Evolutionary conservation across 2,329 filamentous ascomycete species (phyloP).

Genomic region (Pseudogymnoascus sp.): DNA sequence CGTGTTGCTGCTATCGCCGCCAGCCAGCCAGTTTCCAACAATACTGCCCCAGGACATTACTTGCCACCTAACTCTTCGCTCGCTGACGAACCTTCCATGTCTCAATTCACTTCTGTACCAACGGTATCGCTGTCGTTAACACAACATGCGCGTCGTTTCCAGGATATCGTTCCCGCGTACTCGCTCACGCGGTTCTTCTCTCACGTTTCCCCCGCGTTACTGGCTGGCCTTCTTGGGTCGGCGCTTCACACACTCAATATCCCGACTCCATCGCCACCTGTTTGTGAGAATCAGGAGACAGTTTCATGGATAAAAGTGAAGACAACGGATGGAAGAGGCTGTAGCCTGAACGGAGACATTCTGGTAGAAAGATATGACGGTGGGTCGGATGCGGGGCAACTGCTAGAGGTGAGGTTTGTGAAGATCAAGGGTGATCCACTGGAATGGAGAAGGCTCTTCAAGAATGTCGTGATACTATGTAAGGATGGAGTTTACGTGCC

Average conservation of each 20-base stretch:
- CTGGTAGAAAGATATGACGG: slow-evolving; percentile 59
- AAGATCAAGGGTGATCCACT: slow-evolving; percentile 94
- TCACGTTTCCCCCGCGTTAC: slow-evolving; percentile 61
- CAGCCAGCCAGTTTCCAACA: slow-evolving; percentile 37
- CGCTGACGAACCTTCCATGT: slow-evolving; percentile 76
- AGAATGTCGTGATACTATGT: slow-evolving; percentile 82
- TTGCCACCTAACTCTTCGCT: slow-evolving; percentile 41
- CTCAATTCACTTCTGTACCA: slow-evolving; percentile 74
- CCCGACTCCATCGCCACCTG: slow-evolving; percentile 45
- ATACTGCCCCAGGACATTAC: background rate
- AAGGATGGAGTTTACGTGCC: slow-evolving; percentile 71
- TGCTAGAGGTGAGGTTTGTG: slow-evolving; percentile 81
- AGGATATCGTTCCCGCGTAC: slow-evolving; percentile 82
- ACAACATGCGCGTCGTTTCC: slow-evolving; percentile 79
- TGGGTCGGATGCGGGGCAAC: slow-evolving; percentile 30
- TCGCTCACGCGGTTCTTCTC: slow-evolving; percentile 90
- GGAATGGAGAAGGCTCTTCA: slow-evolving; percentile 96
- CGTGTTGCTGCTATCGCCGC: slow-evolving; percentile 37
- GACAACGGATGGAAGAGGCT: slow-evolving; percentile 62
- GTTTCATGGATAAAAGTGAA: slow-evolving; percentile 57
- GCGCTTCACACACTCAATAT: slow-evolving; percentile 81
- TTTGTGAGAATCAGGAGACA: slow-evolving; percentile 39
- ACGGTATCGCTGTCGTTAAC: slow-evolving; percentile 76
- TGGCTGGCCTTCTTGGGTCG: slow-evolving; percentile 72
- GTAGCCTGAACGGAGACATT: slow-evolving; percentile 67